Evolutionary conservation across 805 yeast species (phyloP), one percentile per base, ranked within the genome.

Genomic region (Yamadazyma tumulicola): DNA sequence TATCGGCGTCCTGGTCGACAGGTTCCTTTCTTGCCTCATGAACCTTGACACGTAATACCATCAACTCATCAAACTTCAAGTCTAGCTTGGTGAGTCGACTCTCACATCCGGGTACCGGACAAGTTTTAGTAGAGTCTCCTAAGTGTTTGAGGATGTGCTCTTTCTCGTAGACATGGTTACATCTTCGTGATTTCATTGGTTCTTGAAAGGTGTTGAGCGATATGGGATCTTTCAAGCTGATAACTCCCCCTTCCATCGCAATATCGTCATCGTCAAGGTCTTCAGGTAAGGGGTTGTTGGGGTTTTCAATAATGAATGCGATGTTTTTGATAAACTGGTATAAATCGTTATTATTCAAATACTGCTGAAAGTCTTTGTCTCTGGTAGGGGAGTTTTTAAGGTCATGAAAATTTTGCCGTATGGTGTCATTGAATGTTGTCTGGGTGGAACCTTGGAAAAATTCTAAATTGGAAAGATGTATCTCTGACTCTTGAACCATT

Each of bases 181-280:
- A 85, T 19, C 51, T 55, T 17, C 47, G 55, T 3, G 81, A 74
- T n/a, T 61, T 69, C 47, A 74, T 63, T 0, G 94, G 93, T 3
- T 57, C 58, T 15, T 54, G 61, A 53, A 74, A 81, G 27, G 62
- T 53, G 34, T 68, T 62, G 38, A 72, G 50, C 0, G 88, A 75
- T 10, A 84, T 64, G 0, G 91, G 91, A 51, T 89, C 87, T 17
- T 64, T 69, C 38, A 85, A 51, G 30, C 79, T 77, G n/a, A 85
- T 62, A 23, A 61, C 73, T 24, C 93, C 93, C 37, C 93, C 94
- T 7, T 75, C 77, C 5, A 84, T 71, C 26, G 69, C 74, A 20
- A 84, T 29, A 15, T 81, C 91, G 15, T 79, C 85, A 10, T 67
- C 78, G 1, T 48, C 54, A 1, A 52, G 58, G 5, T 56, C 66